Evolutionary conservation across 75 land plant species (phyloP).

Genomic region (Sequoiadendron giganteum): DNA sequence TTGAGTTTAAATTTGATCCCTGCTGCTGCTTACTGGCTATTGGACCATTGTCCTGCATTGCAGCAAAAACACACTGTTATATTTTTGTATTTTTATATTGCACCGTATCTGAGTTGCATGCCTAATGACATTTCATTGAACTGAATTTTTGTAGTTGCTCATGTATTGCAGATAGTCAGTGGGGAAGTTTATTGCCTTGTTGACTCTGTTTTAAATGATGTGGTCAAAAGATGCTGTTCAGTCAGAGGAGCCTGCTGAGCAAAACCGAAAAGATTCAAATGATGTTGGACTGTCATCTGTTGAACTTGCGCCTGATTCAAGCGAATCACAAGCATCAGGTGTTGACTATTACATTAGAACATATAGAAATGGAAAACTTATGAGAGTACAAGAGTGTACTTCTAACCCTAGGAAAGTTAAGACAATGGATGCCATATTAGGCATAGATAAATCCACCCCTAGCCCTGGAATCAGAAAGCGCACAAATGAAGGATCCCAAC

Average conservation of each 20-base stretch:
- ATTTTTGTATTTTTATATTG: not conserved
- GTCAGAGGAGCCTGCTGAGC: not conserved
- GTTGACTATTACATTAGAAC: not conserved
- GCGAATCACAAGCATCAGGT: not conserved
- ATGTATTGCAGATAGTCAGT: not conserved
- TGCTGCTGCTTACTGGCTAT: not conserved
- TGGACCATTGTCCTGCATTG: not conserved
- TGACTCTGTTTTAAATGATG: not conserved
- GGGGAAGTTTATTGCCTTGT: not conserved
- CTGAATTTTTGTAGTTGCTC: not conserved
- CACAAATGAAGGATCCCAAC: not conserved
- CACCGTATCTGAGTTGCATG: not conserved
- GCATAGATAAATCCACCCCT: not conserved
- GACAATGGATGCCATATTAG: not conserved
- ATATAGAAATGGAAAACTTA: slow-evolving; percentile 2
- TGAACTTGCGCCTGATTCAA: not conserved
- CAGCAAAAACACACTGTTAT: not conserved
- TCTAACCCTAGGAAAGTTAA: not conserved
- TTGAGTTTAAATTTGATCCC: not conserved
- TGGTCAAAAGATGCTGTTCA: not conserved
- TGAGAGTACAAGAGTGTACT: not conserved
- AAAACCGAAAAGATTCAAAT: not conserved
- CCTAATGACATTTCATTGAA: not conserved
- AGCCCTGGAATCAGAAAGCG: not conserved
- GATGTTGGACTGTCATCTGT: not conserved